phyloP scores from a whole-genome alignment of 306 rosid genomes.

The Malus sylvestris region DNA sequence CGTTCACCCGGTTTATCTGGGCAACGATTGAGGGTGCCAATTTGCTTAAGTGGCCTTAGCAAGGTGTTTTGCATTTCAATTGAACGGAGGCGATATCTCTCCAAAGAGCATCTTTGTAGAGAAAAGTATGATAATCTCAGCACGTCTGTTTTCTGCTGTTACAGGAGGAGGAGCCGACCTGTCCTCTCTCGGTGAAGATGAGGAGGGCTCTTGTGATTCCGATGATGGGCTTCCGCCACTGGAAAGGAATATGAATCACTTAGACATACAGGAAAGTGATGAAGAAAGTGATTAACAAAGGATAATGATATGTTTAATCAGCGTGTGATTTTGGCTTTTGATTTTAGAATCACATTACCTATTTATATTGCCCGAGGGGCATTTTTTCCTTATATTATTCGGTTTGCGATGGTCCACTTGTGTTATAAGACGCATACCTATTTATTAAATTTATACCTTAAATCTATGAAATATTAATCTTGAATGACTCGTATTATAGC shows the following conservation, averaged over 20 bases:
- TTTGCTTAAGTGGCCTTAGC: neutral
- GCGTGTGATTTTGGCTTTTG: neutral
- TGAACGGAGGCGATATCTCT: neutral
- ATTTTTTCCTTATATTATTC: too few relatives aligned
- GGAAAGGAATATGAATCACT: conserved; percentile 81
- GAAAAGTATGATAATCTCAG: neutral
- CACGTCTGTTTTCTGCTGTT: conserved; percentile 6
- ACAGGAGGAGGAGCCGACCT: conserved; percentile 30
- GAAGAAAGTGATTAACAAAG: conserved; percentile 31
- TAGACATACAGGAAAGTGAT: conserved; percentile 45
- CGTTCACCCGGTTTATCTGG: neutral
- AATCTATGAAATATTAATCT: too few relatives aligned
- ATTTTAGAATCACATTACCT: too few relatives aligned
- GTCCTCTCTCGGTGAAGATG: conserved; percentile 25
- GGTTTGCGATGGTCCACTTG: too few relatives aligned
- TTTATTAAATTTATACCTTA: too few relatives aligned
- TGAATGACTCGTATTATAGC: too few relatives aligned
- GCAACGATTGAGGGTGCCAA: neutral
- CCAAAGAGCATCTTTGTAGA: neutral
- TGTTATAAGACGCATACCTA: too few relatives aligned
- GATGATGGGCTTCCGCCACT: conserved; percentile 90
- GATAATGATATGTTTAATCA: neutral
- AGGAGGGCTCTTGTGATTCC: conserved; percentile 42
- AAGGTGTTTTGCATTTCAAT: neutral
- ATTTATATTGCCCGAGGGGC: too few relatives aligned